Base-by-base conservation (phyloP, 768 basidiomycete genomes). In the Flagelloscypha sp. region DNA sequence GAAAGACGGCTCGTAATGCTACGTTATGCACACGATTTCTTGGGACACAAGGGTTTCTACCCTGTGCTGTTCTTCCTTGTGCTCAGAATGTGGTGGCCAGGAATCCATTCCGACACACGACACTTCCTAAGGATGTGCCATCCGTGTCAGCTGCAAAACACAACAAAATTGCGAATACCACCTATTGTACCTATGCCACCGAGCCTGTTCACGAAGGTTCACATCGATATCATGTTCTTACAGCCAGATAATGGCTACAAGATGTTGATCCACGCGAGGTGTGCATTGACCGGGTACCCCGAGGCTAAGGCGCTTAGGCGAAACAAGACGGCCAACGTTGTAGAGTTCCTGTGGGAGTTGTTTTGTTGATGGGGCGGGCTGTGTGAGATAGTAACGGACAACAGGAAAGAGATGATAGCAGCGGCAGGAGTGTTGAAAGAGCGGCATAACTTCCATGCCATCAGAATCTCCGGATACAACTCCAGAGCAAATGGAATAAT, bases 191-290 rank as follows among this genome's bases (percentile, higher is more conserved):
- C 55, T 4, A 25, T 37, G 1, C 55, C 58, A 2, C 43, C 49
- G 0, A 37, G 48, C 6, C 34, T 62, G 0, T 67, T 63, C 37
- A n/a, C 42, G 8, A 60, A 62, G 22, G 51, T 58, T 0, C 56
- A 68, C 24, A 46, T 63, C 6, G 59, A 71, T 43, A 56, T 59
- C 0, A 68, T 71, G 63, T 46, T 53, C 31, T 56, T 71, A 46
- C 64, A 59, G 0, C 38, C 33, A 0, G 49, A 61, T 0, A 47
- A 48, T 2, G 52, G 62, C 0, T 64, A 41, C 40, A 42, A 41
- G 6, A 61, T 59, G 21, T 40, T 69, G 11, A 41, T 69, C 0
- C 65, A 65, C 30, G 66, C 50, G 1, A 45, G 53, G 0, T 62
- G 58, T 37, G 52, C 53, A 0, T 55, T 69, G 0, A 50, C 54